These are phyloP conservation scores for Macrolepiota albuminosa DNA, from an alignment of 768 basidiomycete species.

Conservation along the genomic window DNA sequence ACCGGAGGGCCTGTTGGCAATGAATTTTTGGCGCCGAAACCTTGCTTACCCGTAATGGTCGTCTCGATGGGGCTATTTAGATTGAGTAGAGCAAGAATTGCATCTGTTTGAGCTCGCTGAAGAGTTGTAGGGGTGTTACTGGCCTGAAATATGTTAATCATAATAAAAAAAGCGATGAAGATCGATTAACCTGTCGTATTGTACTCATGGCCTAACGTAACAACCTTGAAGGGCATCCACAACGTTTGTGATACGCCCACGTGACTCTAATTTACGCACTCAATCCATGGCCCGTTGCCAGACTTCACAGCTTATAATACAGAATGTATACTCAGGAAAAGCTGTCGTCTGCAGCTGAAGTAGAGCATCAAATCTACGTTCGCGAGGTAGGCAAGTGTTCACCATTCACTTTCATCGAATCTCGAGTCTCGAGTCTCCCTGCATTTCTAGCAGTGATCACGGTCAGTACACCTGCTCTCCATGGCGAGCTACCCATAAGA, in stretches of 20 bases:
- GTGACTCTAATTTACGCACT: constrained; percentile 1
- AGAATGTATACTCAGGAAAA: too few relatives aligned
- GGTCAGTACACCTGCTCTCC: not conserved
- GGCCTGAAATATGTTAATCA: constrained; percentile 17
- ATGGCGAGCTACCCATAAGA: not conserved
- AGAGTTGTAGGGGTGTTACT: constrained; percentile 50
- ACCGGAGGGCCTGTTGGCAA: constrained; percentile 67
- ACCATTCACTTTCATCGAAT: not conserved
- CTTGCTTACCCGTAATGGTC: constrained; percentile 29
- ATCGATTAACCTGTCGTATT: constrained; percentile 28
- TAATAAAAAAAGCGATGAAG: constrained; percentile 3
- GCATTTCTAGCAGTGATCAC: not conserved
- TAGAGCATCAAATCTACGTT: not conserved
- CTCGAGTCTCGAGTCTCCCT: not conserved
- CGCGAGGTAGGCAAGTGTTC: not conserved
- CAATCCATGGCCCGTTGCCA: too few relatives aligned
- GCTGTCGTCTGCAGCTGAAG: too few relatives aligned
- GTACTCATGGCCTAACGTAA: constrained; percentile 24
- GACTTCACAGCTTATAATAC: too few relatives aligned
- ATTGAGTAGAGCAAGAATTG: constrained; percentile 82
- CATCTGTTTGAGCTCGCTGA: constrained; percentile 84
- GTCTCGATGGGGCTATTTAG: constrained; percentile 63
- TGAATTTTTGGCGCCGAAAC: constrained; percentile 44
- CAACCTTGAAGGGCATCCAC: not conserved
- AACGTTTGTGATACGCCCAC: constrained; percentile 3